Evolutionary conservation across 257 asterid genomes (phyloP), one percentile per base, ranked within the genome.

Genomic region (Solanum sparsipilum): DNA sequence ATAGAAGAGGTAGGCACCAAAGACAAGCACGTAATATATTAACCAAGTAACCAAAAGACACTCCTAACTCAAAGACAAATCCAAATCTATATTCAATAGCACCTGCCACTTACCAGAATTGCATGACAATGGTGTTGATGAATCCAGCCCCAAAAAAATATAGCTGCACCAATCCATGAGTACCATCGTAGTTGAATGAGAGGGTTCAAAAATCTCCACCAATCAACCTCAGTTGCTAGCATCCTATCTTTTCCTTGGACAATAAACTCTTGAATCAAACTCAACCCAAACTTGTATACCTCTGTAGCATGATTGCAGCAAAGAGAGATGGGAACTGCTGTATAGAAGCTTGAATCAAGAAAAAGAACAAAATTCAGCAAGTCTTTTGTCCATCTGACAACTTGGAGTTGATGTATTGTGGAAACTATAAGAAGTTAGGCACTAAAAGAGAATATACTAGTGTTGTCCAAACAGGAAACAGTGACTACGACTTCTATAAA

Each of bases 291-390:
- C 29, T 89, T 88, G 92, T 95, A 90, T 87, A 93, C 93, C 90
- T 93, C 99, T 27, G 88, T 44, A 32, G 92, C 94, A 88, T 88
- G 87, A 21, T 85, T 85, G 94, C 93, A 92, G 91, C 99, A 94
- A 87, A 97, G 93, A 84, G 99, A 96, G 32, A 97, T 91, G 75
- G 99, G 98, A 87, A 95, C 98, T 87, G 96, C 98, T 84, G 94
- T 90, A 87, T 97, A 96, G 90, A 93, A 97, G 88, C 99, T 97
- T 87, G 75, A 41, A 72, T 89, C 90, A 91, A 39, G 84, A 87
- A 92, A 90, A 84, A 90, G 16, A 85, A 44, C 20, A 86, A 20
- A 58, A 67, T n/a, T 85, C 60, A 88, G 91, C 63, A 83, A 76
- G 86, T 29, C 48, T 25, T 79, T 8, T 85, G 18, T 10, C 41